phyloP scores from a whole-genome alignment of 2,329 filamentous ascomycete species.

The Pseudocercospora vitis region DNA sequence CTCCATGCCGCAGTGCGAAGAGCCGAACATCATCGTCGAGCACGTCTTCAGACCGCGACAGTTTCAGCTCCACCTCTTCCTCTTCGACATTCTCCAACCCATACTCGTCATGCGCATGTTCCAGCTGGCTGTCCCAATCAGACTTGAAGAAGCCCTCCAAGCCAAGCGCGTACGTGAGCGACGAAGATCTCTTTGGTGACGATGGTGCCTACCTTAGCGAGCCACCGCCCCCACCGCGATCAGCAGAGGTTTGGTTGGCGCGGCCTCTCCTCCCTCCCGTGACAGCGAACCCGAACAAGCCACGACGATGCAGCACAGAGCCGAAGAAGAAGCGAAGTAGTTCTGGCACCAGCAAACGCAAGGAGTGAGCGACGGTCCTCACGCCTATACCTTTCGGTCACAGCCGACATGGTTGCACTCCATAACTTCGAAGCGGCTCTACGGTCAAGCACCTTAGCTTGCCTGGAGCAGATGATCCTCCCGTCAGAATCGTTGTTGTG shows the following conservation, averaged over 20 bases:
- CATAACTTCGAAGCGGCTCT: background rate
- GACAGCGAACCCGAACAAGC: conserved; percentile 24
- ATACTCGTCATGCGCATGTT: conserved; percentile 25
- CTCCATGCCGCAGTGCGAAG: conserved; percentile 21
- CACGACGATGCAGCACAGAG: conserved; percentile 20
- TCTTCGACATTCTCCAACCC: conserved; percentile 19
- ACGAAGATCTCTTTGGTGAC: conserved; percentile 41
- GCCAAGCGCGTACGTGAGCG: conserved; percentile 40
- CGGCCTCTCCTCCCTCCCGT: conserved; percentile 35
- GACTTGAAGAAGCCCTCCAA: conserved; percentile 23
- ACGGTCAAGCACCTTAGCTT: background rate
- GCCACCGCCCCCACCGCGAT: conserved; percentile 37
- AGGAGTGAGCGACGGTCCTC: conserved; percentile 20
- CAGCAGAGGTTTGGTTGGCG: conserved; percentile 38
- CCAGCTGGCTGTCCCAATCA: conserved; percentile 23
- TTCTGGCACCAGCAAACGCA: conserved; percentile 19
- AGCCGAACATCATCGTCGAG: conserved; percentile 21
- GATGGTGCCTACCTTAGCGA: conserved; percentile 37
- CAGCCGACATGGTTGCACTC: background rate
- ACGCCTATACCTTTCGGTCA: background rate
- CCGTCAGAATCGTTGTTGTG: too few relatives aligned
- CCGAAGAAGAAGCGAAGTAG: conserved; percentile 26
- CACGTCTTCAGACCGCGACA: conserved; percentile 19
- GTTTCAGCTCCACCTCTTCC: conserved; percentile 13
- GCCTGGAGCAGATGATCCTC: too few relatives aligned